Percentiles rank a stretch among this genome's conserved stretches.
These are phyloP conservation scores for Pleurotus pulmonarius DNA, from an alignment of 768 basidiomycete species.

Conservation along the genomic window DNA sequence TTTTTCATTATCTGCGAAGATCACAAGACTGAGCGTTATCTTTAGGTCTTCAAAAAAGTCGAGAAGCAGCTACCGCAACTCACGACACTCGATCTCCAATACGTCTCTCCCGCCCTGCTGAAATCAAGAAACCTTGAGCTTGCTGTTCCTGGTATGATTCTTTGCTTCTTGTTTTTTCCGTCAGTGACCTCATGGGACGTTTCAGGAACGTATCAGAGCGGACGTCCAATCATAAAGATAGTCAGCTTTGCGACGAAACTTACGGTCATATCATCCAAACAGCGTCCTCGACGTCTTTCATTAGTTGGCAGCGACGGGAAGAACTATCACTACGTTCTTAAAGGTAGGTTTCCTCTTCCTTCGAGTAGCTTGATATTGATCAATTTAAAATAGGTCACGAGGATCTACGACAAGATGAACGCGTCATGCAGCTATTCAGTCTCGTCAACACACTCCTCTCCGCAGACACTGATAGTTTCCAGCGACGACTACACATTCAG, in stretches of 20 bases:
- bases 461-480: constrained; percentile 93
- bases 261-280: constrained; percentile 94
- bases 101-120: constrained; percentile 89
- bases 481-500: constrained; percentile 92
- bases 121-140: constrained; percentile 88
- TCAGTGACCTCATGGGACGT: not conserved
- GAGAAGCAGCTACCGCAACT: constrained; percentile 90
- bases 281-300: constrained; percentile 85
- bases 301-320: constrained; percentile 88
- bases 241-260: constrained; percentile 83
- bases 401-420: constrained; percentile 96
- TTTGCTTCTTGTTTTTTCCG: not conserved
- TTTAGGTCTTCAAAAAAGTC: constrained; percentile 90
- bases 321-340: constrained; percentile 89
- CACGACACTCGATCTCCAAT: constrained; percentile 91
- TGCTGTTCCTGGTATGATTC: constrained; percentile 84
- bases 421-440: constrained; percentile 98
- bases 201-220: constrained; percentile 88
- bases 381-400: constrained; percentile 73
- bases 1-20: not conserved
- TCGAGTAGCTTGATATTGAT: not conserved
- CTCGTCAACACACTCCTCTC: constrained; percentile 93
- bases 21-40: not conserved
- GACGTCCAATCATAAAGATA: constrained; percentile 79
- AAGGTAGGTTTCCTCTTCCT: constrained; percentile 49